Base-by-base conservation (phyloP, 345 rosid species). In the Citrus unshiu region DNA sequence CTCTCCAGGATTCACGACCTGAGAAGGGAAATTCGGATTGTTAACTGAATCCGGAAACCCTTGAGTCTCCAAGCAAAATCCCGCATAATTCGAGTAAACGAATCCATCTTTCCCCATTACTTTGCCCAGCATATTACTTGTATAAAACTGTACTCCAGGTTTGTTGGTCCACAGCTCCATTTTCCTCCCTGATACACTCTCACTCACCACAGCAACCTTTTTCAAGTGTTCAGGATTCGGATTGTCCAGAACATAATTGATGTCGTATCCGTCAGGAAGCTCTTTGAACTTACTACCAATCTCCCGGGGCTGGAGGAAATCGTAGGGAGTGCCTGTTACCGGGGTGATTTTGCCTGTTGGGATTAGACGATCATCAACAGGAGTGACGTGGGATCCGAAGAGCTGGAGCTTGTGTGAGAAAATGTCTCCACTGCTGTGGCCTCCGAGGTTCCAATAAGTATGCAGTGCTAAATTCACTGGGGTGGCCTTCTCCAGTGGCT, bases 41-140 rank as follows among this genome's bases (percentile, higher is more conserved):
- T 96, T 91, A 24, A 96, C 98, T 0, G 97, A 81, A 81, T 93
- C 94, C 0, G 97, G 99, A 32, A 93, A 94, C 3, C 93, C 98
- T 76, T 88, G 98, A 59, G 97, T 93, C 92, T 94, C 93, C 84
- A 91, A 81, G 75, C 90, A 85, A 43, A 93, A 18, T 4, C 90
- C 98, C 0, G 84, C 97, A 70, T 88, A 77, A 37, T 84, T 85
- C 7, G 43, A 6, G 73, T 91, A 96, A n/a, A 90, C 86, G 30
- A 64, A 63, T n/a, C 88, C 82, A 16, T 34, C 89, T 86, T 91
- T 93, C 18, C 98, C 97, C 27, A 71, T 73, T 7, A 82, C 90
- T 29, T 81, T 21, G 14, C 80, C 80, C 83, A 94, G 0, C 88
- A 74, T 16, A 49, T 90, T 91, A 46, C 95, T 78, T 0, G 94